phyloP scores from a whole-genome alignment of 2,329 filamentous ascomycete genomes.

The Colletotrichum sidae region DNA sequence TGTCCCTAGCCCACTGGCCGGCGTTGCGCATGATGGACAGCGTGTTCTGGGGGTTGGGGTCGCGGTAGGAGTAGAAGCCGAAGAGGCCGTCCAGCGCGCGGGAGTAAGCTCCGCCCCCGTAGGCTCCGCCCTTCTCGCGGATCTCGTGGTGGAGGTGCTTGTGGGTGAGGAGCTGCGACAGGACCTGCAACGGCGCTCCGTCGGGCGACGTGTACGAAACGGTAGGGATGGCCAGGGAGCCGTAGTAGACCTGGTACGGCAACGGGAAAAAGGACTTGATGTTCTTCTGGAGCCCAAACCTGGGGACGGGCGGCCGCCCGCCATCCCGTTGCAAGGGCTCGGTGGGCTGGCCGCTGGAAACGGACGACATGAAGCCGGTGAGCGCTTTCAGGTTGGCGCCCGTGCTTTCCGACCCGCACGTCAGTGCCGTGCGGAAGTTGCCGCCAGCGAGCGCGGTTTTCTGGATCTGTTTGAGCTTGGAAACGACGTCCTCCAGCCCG shows the following conservation, averaged over 20 bases:
- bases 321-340: conserved; percentile 41
- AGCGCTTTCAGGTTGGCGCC: conserved; percentile 77
- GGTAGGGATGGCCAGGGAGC: conserved; percentile 83
- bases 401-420: conserved; percentile 82
- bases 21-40: conserved; percentile 86
- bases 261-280: conserved; percentile 90
- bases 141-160: conserved; percentile 98
- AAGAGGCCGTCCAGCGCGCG: conserved; percentile 86
- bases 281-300: conserved; percentile 55
- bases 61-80: conserved; percentile 95
- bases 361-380: conserved; percentile 73
- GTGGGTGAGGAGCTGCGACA: conserved; percentile 93
- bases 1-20: conserved; percentile 85
- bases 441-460: conserved; percentile 77
- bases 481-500: conserved; percentile 78
- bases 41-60: conserved; percentile 93
- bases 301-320: conserved; percentile 24
- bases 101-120: conserved; percentile 90
- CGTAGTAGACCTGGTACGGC: conserved; percentile 97
- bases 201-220: conserved; percentile 82
- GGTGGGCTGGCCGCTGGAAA: conserved; percentile 60
- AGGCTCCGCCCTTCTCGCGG: conserved; percentile 95
- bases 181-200: conserved; percentile 85
- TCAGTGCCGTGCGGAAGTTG: conserved; percentile 82
- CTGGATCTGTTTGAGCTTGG: conserved; percentile 88